Base-by-base conservation (phyloP, 2,329 filamentous ascomycete species). In the Diplodia intermedia region DNA sequence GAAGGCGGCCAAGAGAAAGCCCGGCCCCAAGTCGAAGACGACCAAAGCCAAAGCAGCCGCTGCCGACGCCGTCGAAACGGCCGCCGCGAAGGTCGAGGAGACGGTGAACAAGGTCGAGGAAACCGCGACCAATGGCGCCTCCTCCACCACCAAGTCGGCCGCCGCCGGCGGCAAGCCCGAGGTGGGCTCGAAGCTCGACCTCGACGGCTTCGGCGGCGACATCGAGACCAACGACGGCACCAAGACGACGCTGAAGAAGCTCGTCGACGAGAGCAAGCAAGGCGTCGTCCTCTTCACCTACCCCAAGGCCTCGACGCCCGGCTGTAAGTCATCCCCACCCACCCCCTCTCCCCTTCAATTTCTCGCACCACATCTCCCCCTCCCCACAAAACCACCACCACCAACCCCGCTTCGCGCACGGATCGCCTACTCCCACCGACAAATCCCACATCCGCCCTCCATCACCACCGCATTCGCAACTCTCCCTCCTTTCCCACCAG, bases 211-310 rank as follows among this genome's bases (percentile, higher is more conserved):
- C 72, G 87, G 87, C 68, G 86, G 86, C 67, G 89, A 95, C 76
- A 82, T 99, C 71, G 88, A 95, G 83, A 95, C 90, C 70, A 89
- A 98, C 72, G 92, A 97, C 71, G 93, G 93, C 74, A 83, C 85
- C 66, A 91, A 90, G 82, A 93, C 91, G 6, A 93, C 89, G 1
- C 83, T 99, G 69, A 90, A 92, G 82, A 84, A 89, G 73, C 88
- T 99, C 29, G 86, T 97, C 60, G 90, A 93, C 63, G 87, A 91
- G 76, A 97, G 93, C 86, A 89, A 92, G 81, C 85, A 87, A 43
- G 95, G 94, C 31, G 91, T 98, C 53, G 92, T 97, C 40, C 83
- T 98, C 36, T 97, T 99, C 80, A 97, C 94, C 38, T 98, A 98
- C 77, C 95, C 95, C 69, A 96, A 91, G 82, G 95, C 95, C 14